Conservation (phyloP, 805 yeast species). For the Candida arabinofermentans region DNA sequence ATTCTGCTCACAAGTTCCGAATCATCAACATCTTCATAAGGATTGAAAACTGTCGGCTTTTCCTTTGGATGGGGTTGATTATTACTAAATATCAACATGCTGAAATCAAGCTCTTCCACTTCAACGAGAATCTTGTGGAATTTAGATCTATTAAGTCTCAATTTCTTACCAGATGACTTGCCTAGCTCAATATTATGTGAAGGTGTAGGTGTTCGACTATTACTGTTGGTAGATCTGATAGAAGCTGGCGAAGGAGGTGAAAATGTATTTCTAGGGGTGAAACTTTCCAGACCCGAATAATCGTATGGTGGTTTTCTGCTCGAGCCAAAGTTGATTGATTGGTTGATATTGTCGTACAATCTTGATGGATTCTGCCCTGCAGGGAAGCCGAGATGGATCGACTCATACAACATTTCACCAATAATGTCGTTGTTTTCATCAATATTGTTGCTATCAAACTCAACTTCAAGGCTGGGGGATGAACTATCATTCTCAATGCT, state of each 20-base stretch:
- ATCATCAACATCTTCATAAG: slow-evolving; percentile 27
- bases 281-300: slow-evolving; percentile 1
- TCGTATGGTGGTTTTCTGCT: background rate
- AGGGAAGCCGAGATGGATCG: slow-evolving; percentile 68
- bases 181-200: slow-evolving; percentile 30
- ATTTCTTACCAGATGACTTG: slow-evolving; percentile 34
- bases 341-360: slow-evolving; percentile 52
- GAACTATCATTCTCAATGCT: background rate
- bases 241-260: slow-evolving; percentile 13
- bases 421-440: slow-evolving; percentile 33
- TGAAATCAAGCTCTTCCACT: slow-evolving; percentile 47
- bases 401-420: slow-evolving; percentile 69
- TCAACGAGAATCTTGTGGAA: slow-evolving; percentile 57
- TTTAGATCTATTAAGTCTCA: slow-evolving; percentile 63
- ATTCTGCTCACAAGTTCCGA: slow-evolving; percentile 48
- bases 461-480: slow-evolving; percentile 2
- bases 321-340: slow-evolving; percentile 19
- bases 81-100: slow-evolving; percentile 41
- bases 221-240: slow-evolving; percentile 8
- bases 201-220: slow-evolving; percentile 7
- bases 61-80: slow-evolving; percentile 31
- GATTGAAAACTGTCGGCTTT: slow-evolving; percentile 22
- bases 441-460: slow-evolving; percentile 9
- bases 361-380: slow-evolving; percentile 40
- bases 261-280: slow-evolving; percentile 7